Conservation (phyloP, 1,139 yeast genomes). For the Wickerhamomyces sp. region DNA sequence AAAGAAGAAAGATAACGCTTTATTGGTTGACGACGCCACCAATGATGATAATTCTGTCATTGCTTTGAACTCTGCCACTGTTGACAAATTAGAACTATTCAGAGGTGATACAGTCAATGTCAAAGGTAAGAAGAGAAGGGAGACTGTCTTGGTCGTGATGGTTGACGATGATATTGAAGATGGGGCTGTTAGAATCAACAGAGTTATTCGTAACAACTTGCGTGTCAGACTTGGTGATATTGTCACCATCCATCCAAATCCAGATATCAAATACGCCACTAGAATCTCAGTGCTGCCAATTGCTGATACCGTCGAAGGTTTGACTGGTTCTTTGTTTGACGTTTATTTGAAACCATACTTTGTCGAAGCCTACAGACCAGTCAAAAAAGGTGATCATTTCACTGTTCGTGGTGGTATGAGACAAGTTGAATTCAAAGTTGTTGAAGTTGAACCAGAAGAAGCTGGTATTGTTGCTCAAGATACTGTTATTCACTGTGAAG, state of each 20-base stretch:
- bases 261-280: slow-evolving; percentile 92
- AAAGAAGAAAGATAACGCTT: slow-evolving; percentile 93
- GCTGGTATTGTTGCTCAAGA: slow-evolving; percentile 98
- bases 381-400: slow-evolving; percentile 94
- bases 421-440: slow-evolving; percentile 97
- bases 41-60: slow-evolving; percentile 96
- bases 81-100: slow-evolving; percentile 92
- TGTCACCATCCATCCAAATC: slow-evolving; percentile 89
- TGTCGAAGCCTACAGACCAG: slow-evolving; percentile 98
- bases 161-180: slow-evolving; percentile 97
- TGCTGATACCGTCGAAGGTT: slow-evolving; percentile 97
- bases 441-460: slow-evolving; percentile 96
- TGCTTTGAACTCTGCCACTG: slow-evolving; percentile 89
- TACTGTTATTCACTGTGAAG: slow-evolving; percentile 97
- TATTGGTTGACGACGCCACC: slow-evolving; percentile 94
- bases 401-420: slow-evolving; percentile 99
- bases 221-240: slow-evolving; percentile 93
- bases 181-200: slow-evolving; percentile 89
- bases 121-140: slow-evolving; percentile 97
- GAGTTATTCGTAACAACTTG: slow-evolving; percentile 93
- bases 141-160: slow-evolving; percentile 92
- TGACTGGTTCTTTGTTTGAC: slow-evolving; percentile 96
- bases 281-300: slow-evolving; percentile 95
- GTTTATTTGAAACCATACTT: slow-evolving; percentile 96
- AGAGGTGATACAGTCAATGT: slow-evolving; percentile 97